Conservation (phyloP, 495 filamentous ascomycete species). For the Talaromyces wortmannii region DNA sequence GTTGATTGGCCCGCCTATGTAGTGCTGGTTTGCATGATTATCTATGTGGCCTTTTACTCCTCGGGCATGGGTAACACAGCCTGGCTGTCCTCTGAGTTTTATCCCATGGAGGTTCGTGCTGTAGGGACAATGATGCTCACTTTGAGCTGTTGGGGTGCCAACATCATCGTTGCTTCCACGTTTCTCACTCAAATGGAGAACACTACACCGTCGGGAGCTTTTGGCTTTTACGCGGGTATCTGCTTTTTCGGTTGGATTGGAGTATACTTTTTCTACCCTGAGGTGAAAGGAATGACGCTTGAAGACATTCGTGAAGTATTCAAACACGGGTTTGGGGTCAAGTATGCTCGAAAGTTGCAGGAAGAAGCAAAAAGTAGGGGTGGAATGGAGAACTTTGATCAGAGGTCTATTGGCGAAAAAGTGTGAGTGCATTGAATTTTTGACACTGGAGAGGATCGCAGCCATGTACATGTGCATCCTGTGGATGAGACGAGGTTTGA, state of each 20-base stretch:
- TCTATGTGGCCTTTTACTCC: conserved; percentile 40
- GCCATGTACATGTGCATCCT: too few species aligned
- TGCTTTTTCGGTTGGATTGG: conserved; percentile 38
- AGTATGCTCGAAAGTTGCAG: conserved; percentile 26
- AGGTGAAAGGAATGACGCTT: conserved; percentile 39
- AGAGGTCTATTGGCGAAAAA: too few species aligned
- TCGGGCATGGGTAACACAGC: conserved; percentile 41
- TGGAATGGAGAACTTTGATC: too few species aligned
- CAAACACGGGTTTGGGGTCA: conserved; percentile 38
- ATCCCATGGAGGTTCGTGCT: conserved; percentile 45
- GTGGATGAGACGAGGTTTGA: too few species aligned
- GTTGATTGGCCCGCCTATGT: conserved; percentile 31
- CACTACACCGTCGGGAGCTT: conserved; percentile 41
- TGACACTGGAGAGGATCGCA: too few species aligned
- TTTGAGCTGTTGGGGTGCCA: conserved; percentile 41
- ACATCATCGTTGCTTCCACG: conserved; percentile 45
- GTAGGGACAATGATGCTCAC: conserved; percentile 47
- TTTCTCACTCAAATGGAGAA: conserved; percentile 44
- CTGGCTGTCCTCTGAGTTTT: conserved; percentile 45
- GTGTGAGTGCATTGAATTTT: too few species aligned
- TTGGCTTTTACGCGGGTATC: conserved; percentile 46
- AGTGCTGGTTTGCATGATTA: conserved; percentile 38
- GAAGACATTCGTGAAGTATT: conserved; percentile 46
- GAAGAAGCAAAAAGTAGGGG: conserved; percentile 5
- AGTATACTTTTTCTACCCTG: conserved; percentile 44